Base-by-base conservation (phyloP, 345 rosid genomes). In the Heritiera fomes region DNA sequence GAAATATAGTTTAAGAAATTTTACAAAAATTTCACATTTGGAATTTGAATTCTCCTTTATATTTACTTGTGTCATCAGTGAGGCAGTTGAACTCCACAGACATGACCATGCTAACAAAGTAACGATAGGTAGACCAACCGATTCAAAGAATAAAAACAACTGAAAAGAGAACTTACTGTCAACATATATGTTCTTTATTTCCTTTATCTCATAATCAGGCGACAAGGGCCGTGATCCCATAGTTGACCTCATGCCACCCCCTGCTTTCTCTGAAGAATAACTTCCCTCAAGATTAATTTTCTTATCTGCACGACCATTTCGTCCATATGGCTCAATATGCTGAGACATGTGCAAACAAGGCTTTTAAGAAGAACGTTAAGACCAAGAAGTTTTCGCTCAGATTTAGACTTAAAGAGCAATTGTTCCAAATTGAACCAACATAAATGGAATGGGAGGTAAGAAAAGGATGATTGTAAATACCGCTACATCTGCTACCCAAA, bases 121-220 rank as follows among this genome's bases (percentile, higher is more conserved):
- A 70, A 70, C 5, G 17, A 30, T 4, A 50, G 23, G 45, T 32
- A 50, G 75, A 71, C 13, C n/a, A 40, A 38, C 34, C 64, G 62
- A 5, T 10, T 34, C 17, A 63, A 68, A 68, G 53, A 61, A 4
- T 18, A 47, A 64, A 18, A 71, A 7, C 15, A 63, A 71, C 49
- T 12, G n/a, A 23, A 34, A 64, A 65, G 61, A 67, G 66, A 49
- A 92, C 98, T 90, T 90, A 96, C 99, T 86, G 80, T 96, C 99
- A 46, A 96, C 89, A 80, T 94, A 96, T 84, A 96, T 96, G 86
- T 90, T 96, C 88, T 96, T 96, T 75, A 96, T 96, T 77, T 92
- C 98, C 80, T 90, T 91, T 23, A 83, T 77, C 67, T 92, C 95
- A 63, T 82, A 90, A 55, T 94, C 94, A 65, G 94, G 95, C 77